These are phyloP conservation scores for Ogataea corticis DNA, from an alignment of 805 yeast species.

Conservation along the genomic window DNA sequence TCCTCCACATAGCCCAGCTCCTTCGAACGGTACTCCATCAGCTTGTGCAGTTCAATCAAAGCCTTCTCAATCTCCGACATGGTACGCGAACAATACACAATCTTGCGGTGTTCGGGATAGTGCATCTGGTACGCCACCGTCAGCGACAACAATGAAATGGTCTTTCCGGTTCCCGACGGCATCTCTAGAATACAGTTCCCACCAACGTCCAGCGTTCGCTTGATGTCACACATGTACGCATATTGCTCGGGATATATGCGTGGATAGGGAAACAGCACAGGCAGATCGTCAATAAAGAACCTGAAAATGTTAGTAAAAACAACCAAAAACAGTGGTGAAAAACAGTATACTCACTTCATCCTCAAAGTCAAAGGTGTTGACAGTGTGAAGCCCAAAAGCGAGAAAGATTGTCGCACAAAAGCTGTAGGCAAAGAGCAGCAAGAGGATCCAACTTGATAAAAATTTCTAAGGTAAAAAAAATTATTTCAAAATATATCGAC, in stretches of 20 bases:
- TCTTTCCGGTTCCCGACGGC: constrained; percentile 99
- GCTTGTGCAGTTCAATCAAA: constrained; percentile 78
- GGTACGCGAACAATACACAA: constrained; percentile 97
- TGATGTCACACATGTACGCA: constrained; percentile 95
- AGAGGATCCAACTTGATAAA: too few species aligned
- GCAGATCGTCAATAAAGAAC: constrained; percentile 92
- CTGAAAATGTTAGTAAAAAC: constrained; percentile 34
- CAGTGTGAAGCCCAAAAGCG: too few species aligned
- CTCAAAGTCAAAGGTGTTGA: too few species aligned
- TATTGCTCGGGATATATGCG: constrained; percentile 97
- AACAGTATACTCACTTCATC: too few species aligned
- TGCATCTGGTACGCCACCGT: constrained; percentile 93
- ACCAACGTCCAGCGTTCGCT: constrained; percentile 90
- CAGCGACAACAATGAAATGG: constrained; percentile 85
- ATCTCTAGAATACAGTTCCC: constrained; percentile 96
- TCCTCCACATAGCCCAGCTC: constrained; percentile 88
- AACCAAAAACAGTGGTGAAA: too few species aligned
- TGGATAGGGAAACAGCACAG: constrained; percentile 95
- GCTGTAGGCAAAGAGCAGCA: too few species aligned
- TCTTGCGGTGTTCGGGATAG: constrained; percentile 91
- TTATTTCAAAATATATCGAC: too few species aligned
- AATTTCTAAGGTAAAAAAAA: too few species aligned
- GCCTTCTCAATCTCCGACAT: constrained; percentile 99
- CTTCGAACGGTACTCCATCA: constrained; percentile 83
- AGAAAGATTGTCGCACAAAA: too few species aligned